phyloP scores from a whole-genome alignment of 768 basidiomycete species.

The Leccinum subgranulosum region DNA sequence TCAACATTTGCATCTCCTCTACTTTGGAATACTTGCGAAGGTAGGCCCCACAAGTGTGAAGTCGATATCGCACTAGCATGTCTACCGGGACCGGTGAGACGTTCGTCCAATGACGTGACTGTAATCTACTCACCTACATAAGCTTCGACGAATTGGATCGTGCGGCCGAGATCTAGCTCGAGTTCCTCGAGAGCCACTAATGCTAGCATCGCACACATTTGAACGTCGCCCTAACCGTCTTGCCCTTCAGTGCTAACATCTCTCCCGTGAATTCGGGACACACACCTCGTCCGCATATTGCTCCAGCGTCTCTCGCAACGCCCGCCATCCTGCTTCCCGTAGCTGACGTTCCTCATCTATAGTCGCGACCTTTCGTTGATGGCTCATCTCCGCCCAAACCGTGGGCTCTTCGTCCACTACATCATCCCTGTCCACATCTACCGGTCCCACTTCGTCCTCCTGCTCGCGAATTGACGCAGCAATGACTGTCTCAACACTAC shows the following conservation, averaged over 20 bases:
- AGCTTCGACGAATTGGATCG: constrained; percentile 57
- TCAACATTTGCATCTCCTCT: constrained; percentile 49
- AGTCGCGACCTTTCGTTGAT: constrained; percentile 25
- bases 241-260: neutral
- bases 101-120: neutral
- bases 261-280: neutral
- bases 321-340: constrained; percentile 54
- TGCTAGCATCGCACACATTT: constrained; percentile 73
- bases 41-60: constrained; percentile 70
- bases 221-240: constrained; percentile 65
- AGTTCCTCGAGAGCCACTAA: constrained; percentile 62
- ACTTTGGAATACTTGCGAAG: constrained; percentile 60
- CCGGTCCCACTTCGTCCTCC: constrained; percentile 25
- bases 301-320: constrained; percentile 55
- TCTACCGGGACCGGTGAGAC: constrained; percentile 39
- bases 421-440: constrained; percentile 18
- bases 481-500: constrained; percentile 71
- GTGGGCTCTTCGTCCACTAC: constrained; percentile 29
- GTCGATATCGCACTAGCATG: constrained; percentile 54
- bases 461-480: constrained; percentile 47
- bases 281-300: constrained; percentile 59
- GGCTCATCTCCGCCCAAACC: constrained; percentile 28
- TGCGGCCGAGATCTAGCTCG: constrained; percentile 40
- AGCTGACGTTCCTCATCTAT: constrained; percentile 48
- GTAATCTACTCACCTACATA: constrained; percentile 59